phyloP scores from a whole-genome alignment of 768 basidiomycete genomes.

The Leccinum longicurvipes region DNA sequence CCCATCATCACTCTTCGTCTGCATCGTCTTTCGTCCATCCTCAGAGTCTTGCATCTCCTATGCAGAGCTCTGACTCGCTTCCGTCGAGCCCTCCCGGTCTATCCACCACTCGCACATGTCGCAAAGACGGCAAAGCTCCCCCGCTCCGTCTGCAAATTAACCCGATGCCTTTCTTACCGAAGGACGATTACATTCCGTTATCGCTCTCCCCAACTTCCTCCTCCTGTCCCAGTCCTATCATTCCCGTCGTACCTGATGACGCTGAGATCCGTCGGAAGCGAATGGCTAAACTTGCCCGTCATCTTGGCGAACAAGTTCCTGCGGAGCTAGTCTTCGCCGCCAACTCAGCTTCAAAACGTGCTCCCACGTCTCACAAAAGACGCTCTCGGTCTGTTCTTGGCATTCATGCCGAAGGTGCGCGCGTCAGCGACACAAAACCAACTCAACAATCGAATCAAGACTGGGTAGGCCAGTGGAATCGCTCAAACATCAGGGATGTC shows the following conservation, averaged over 20 bases:
- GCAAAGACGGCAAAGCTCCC: conserved; percentile 12
- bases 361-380: not conserved
- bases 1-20: conserved; percentile 12
- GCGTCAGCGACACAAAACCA: not conserved
- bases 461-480: conserved; percentile 44
- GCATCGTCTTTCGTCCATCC: conserved; percentile 18
- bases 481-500: conserved; percentile 36
- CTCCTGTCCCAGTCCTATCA: conserved; percentile 17
- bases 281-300: conserved; percentile 56
- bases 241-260: conserved; percentile 23
- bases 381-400: conserved; percentile 18
- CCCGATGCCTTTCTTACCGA: conserved; percentile 8
- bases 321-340: conserved; percentile 46
- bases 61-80: conserved; percentile 10
- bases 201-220: conserved; percentile 12
- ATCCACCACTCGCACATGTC: conserved; percentile 9
- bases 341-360: not conserved
- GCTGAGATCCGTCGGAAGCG: conserved; percentile 42
- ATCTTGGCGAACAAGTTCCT: conserved; percentile 58
- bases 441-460: conserved; percentile 1
- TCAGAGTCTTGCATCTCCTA: not conserved
- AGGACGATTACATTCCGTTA: conserved; percentile 6
- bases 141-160: conserved; percentile 25
- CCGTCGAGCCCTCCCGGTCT: conserved; percentile 19
- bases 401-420: not conserved